These are phyloP conservation scores for Rhododendron ferrugineum DNA, from an alignment of 148 eudicot species.

Conservation along the genomic window DNA sequence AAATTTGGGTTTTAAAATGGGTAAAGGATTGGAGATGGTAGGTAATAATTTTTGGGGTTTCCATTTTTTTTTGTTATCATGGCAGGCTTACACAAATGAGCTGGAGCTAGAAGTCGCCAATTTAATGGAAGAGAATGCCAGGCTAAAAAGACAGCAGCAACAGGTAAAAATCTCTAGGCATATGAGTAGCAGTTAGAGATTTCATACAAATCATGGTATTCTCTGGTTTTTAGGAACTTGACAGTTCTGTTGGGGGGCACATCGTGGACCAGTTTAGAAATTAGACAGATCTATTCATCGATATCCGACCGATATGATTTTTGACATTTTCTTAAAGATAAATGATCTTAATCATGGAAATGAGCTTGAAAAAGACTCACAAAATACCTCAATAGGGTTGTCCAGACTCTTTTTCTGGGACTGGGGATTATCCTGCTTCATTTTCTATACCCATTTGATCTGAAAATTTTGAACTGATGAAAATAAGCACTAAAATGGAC, in stretches of 20 bases:
- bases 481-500: not conserved
- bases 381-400: no score
- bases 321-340: not conserved
- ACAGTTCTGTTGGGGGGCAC: not conserved
- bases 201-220: not conserved
- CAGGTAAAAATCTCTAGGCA: constrained; percentile 11
- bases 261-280: not conserved
- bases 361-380: not conserved
- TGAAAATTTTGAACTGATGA: not conserved
- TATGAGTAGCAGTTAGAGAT: not conserved
- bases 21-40: no score
- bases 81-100: constrained; percentile 52
- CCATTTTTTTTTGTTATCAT: not conserved
- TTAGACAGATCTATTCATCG: not conserved
- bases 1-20: no score
- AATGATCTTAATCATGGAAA: not conserved
- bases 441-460: not conserved
- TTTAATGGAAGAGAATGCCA: constrained; percentile 36
- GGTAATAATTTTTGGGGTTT: not conserved
- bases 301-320: not conserved
- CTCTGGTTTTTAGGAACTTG: not conserved
- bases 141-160: constrained; percentile 39
- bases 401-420: no score
- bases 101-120: constrained; percentile 43
- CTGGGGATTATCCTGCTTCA: not conserved